Percentiles rank a stretch among this genome's conserved stretches.
Conservation (phyloP, 73 alveolate species). For the Breviolum minutum region DNA sequence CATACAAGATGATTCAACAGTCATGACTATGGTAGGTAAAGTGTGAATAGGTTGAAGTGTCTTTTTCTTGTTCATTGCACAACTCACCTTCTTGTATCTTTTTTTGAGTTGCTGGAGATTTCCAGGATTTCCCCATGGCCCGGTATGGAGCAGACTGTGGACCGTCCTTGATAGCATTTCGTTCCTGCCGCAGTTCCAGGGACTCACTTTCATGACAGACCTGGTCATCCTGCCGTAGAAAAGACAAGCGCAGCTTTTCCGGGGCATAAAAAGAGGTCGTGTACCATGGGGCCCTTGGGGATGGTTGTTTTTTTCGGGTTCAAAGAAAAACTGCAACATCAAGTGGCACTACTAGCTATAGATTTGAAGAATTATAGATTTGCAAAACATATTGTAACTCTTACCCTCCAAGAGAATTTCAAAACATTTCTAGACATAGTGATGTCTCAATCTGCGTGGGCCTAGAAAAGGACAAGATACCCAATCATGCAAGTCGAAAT, state of each 20-base stretch:
- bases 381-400: background rate
- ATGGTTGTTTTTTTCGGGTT: background rate
- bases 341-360: background rate
- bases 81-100: background rate
- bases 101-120: background rate
- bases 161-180: constrained; percentile 39
- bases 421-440: too few relatives aligned
- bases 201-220: constrained; percentile 45
- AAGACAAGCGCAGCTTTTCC: background rate
- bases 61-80: too few relatives aligned
- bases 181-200: constrained; percentile 15
- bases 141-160: too few relatives aligned
- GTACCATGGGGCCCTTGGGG: background rate
- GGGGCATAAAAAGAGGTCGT: background rate
- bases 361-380: background rate
- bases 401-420: background rate
- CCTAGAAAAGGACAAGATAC: too few relatives aligned
- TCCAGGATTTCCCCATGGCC: background rate
- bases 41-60: too few relatives aligned
- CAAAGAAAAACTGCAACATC: background rate
- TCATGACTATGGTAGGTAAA: too few relatives aligned
- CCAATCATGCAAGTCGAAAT: too few relatives aligned
- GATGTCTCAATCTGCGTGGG: too few relatives aligned
- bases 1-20: too few relatives aligned
- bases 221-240: background rate